Evolutionary conservation across 352 stramenopile species (phyloP).

Genomic region (Pythium sp.): DNA sequence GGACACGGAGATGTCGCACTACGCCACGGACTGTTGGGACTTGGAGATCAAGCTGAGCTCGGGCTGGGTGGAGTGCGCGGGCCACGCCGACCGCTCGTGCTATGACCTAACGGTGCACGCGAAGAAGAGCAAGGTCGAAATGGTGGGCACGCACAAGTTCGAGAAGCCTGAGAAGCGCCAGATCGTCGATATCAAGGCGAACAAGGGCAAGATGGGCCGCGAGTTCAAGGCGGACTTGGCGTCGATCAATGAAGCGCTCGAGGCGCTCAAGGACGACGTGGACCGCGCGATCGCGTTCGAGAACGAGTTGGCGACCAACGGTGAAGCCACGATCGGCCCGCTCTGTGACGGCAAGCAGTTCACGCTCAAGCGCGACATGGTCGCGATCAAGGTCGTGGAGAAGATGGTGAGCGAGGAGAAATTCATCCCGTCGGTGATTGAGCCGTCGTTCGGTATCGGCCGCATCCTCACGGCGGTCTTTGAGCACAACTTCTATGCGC

Average conservation of each 20-base stretch:
- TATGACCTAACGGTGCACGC: conserved; percentile 95
- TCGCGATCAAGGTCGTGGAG: conserved; percentile 92
- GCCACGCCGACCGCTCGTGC: conserved; percentile 97
- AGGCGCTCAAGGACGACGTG: conserved; percentile 89
- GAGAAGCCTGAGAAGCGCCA: conserved; percentile 93
- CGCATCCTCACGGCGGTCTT: conserved; percentile 97
- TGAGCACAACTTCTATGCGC: conserved; percentile 98
- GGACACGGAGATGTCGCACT: conserved; percentile 99
- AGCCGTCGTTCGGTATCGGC: conserved; percentile 99
- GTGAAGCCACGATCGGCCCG: conserved; percentile 88
- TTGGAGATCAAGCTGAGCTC: conserved; percentile 98
- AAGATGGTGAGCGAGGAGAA: conserved; percentile 97
- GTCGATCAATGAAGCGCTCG: conserved; percentile 65
- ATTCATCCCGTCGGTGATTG: conserved; percentile 98
- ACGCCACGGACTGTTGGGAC: conserved; percentile 99
- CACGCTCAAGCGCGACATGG: conserved; percentile 93
- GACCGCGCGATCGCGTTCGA: conserved; percentile 88
- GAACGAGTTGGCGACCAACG: conserved; percentile 86
- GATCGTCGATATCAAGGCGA: conserved; percentile 93
- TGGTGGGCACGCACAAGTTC: conserved; percentile 88
- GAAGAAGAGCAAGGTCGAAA: conserved; percentile 87
- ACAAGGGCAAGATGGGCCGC: conserved; percentile 96
- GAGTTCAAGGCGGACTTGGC: conserved; percentile 95
- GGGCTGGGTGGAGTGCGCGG: conserved; percentile 99
- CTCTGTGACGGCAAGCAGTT: conserved; percentile 87